Percentiles rank a stretch among this genome's conserved stretches.
Conservation (phyloP, 176 grass and related monocot genomes). For the Aegilops sharonensis region DNA sequence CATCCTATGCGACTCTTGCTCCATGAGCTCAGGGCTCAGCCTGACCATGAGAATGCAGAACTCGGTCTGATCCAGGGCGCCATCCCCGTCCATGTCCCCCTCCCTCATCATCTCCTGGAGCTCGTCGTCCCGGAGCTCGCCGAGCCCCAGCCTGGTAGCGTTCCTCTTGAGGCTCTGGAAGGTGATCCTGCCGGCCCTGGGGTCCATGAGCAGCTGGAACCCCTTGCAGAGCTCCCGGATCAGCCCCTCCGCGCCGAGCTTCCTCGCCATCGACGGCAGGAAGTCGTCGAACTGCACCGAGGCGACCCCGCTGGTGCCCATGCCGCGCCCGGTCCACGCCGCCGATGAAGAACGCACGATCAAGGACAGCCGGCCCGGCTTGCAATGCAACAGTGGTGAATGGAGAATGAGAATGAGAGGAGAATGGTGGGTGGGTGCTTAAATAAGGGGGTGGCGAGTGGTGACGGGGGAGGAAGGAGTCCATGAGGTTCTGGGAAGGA, state of each 20-base stretch:
- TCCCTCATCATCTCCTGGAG: constrained; percentile 68
- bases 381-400: neutral
- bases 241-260: constrained; percentile 69
- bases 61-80: constrained; percentile 72
- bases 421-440: constrained; percentile 10
- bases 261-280: constrained; percentile 72
- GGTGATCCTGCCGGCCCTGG: constrained; percentile 59
- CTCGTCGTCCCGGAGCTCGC: constrained; percentile 49
- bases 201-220: constrained; percentile 86
- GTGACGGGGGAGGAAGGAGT: neutral
- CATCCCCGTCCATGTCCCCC: constrained; percentile 75
- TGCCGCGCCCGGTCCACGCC: neutral
- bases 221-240: constrained; percentile 93
- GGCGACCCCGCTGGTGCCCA: constrained; percentile 7
- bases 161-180: constrained; percentile 75
- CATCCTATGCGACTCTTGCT: constrained; percentile 25
- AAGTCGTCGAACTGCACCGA: constrained; percentile 65
- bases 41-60: constrained; percentile 92
- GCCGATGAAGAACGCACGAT: neutral
- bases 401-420: neutral
- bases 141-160: constrained; percentile 50
- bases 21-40: constrained; percentile 79
- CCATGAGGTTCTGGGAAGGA: constrained; percentile 45
- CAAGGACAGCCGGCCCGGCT: neutral
- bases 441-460: constrained; percentile 22